Conservation (phyloP, 805 yeast genomes). For the Hermanozyma aechmeae region DNA sequence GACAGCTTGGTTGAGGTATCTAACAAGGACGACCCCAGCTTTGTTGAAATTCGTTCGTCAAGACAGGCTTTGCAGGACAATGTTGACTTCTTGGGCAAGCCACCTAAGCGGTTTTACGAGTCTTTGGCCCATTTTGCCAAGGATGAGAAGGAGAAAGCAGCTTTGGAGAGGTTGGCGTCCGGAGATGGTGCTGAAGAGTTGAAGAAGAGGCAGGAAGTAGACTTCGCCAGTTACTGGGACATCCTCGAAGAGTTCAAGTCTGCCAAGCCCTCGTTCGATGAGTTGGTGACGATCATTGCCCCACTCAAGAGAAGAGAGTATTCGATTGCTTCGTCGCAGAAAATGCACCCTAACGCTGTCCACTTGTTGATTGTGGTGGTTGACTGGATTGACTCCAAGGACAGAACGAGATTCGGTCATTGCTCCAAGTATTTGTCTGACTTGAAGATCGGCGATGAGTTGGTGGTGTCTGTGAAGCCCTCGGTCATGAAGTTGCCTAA, state of each 20-base stretch:
- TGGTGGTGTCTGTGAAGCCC: constrained; percentile 91
- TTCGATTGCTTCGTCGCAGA: constrained; percentile 95
- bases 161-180: constrained; percentile 55
- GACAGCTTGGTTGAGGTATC: constrained; percentile 64
- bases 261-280: constrained; percentile 68
- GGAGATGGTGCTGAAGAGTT: constrained; percentile 79
- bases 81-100: constrained; percentile 86
- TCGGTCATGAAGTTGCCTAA: constrained; percentile 96
- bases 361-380: constrained; percentile 91
- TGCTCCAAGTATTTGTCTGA: constrained; percentile 87
- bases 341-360: constrained; percentile 81
- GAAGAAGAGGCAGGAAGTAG: constrained; percentile 78
- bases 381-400: constrained; percentile 85
- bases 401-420: constrained; percentile 85
- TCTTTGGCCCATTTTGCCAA: constrained; percentile 63
- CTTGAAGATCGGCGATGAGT: constrained; percentile 67
- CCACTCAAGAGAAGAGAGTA: constrained; percentile 95
- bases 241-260: constrained; percentile 69
- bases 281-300: constrained; percentile 64
- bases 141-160: constrained; percentile 56
- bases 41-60: constrained; percentile 68
- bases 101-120: constrained; percentile 92
- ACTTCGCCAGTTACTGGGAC: constrained; percentile 73
- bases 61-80: constrained; percentile 74
- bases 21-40: constrained; percentile 48